Percentiles rank a stretch among this genome's conserved stretches.
phyloP scores from a whole-genome alignment of 2,329 filamentous ascomycete species.

The Colletotrichum spinosum region DNA sequence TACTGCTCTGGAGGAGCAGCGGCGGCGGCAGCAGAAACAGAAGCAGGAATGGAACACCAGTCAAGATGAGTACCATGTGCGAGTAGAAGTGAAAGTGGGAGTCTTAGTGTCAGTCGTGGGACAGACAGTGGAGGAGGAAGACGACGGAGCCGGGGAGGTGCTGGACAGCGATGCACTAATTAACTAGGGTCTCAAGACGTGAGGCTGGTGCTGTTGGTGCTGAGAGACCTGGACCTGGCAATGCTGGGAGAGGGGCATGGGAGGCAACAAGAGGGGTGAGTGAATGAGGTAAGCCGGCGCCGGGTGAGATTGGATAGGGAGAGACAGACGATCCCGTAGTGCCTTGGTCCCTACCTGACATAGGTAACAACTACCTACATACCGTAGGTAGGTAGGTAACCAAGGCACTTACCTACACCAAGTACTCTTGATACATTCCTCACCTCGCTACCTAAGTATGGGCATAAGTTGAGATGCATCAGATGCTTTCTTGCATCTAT shows the following conservation, averaged over 20 bases:
- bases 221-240: neutral
- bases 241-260: neutral
- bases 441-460: no score
- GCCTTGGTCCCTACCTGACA: neutral
- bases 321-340: neutral
- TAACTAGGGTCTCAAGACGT: neutral
- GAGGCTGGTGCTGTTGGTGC: neutral
- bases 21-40: constrained; percentile 16
- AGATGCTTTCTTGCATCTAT: no score
- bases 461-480: no score
- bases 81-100: constrained; percentile 28
- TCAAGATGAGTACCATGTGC: constrained; percentile 15
- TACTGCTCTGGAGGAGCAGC: constrained; percentile 1
- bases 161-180: constrained; percentile 5
- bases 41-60: neutral
- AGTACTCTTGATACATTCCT: no score
- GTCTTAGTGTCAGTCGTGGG: constrained; percentile 8
- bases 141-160: constrained; percentile 20
- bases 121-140: constrained; percentile 11
- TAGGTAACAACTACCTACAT: neutral
- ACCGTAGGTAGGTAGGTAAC: neutral
- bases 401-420: neutral
- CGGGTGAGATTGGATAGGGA: neutral
- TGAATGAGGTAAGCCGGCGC: neutral
- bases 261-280: neutral